A percentile compares a stretch with the other conserved stretches of the same genome.
Evolutionary conservation across 2,329 filamentous ascomycete genomes (phyloP).

Genomic region (Chrysoporthe cubensis): DNA sequence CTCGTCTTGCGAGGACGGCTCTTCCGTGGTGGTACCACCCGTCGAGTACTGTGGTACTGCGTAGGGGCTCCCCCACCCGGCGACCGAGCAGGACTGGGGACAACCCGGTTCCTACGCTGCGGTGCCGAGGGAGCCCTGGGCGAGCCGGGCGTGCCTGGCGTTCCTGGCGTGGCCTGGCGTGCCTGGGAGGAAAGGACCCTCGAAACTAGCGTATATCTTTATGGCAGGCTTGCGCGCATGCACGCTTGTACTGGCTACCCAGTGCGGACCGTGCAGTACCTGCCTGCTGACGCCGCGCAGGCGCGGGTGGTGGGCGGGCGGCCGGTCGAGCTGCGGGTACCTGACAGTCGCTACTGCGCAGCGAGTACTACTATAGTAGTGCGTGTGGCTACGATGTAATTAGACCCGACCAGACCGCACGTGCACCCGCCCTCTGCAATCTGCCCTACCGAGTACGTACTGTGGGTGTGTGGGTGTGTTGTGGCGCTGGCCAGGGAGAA

Average conservation of each 20-base stretch:
- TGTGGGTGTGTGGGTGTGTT: too few relatives aligned
- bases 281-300: too few relatives aligned
- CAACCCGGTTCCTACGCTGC: neutral
- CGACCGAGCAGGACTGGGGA: neutral
- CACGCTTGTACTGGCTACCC: too few relatives aligned
- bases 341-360: neutral
- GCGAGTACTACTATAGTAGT: neutral
- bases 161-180: neutral
- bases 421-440: neutral
- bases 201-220: too few relatives aligned
- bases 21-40: neutral
- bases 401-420: neutral
- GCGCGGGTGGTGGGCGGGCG: too few relatives aligned
- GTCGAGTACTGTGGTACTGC: too few relatives aligned
- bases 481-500: too few relatives aligned
- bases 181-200: too few relatives aligned
- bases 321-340: too few relatives aligned
- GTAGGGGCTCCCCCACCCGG: neutral
- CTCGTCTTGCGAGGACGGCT: neutral
- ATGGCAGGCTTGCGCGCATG: too few relatives aligned
- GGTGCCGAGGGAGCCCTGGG: neutral
- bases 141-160: neutral
- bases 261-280: too few relatives aligned
- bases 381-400: neutral
- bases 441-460: neutral